Evolutionary conservation across 2,329 filamentous ascomycete species (phyloP).

Genomic region (Metarhizium brunneum): DNA sequence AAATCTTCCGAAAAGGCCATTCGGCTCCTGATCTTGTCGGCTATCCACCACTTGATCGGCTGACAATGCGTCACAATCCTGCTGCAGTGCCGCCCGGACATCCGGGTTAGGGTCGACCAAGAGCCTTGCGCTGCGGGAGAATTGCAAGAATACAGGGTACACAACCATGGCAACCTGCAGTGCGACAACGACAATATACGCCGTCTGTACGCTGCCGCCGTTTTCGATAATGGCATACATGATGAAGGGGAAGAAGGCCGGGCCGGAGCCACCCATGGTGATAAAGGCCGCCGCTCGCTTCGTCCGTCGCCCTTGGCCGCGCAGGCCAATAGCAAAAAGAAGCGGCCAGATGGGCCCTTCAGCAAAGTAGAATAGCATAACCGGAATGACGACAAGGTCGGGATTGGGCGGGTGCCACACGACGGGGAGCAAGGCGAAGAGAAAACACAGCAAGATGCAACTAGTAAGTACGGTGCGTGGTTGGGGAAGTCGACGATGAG

Average conservation of each 20-base stretch:
- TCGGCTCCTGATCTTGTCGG: conserved; percentile 12
- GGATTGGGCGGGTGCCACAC: conserved; percentile 34
- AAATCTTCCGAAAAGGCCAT: conserved; percentile 15
- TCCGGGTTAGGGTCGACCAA: conserved; percentile 28
- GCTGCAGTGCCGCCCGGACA: conserved; percentile 11
- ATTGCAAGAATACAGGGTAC: conserved; percentile 40
- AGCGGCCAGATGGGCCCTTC: conserved; percentile 78
- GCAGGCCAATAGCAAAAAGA: conserved; percentile 69
- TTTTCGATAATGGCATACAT: conserved; percentile 56
- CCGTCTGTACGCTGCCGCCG: conserved; percentile 51
- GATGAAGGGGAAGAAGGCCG: conserved; percentile 65
- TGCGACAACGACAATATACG: conserved; percentile 54
- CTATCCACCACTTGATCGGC: conserved; percentile 8
- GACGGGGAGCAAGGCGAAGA: conserved; percentile 41
- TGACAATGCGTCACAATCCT: conserved; percentile 12
- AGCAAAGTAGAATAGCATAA: conserved; percentile 67
- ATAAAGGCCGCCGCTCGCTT: conserved; percentile 72
- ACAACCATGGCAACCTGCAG: conserved; percentile 36
- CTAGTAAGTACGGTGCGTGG: conserved; percentile 62
- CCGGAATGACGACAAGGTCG: conserved; percentile 46
- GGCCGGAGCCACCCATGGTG: conserved; percentile 65
- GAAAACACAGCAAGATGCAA: conserved; percentile 50
- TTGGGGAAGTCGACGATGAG: conserved; percentile 42
- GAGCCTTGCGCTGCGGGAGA: conserved; percentile 35
- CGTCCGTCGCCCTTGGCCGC: conserved; percentile 70